These are phyloP conservation scores for Takakia lepidozioides DNA, from an alignment of 225 moss, liverwort and hornwort genomes.

Conservation along the genomic window DNA sequence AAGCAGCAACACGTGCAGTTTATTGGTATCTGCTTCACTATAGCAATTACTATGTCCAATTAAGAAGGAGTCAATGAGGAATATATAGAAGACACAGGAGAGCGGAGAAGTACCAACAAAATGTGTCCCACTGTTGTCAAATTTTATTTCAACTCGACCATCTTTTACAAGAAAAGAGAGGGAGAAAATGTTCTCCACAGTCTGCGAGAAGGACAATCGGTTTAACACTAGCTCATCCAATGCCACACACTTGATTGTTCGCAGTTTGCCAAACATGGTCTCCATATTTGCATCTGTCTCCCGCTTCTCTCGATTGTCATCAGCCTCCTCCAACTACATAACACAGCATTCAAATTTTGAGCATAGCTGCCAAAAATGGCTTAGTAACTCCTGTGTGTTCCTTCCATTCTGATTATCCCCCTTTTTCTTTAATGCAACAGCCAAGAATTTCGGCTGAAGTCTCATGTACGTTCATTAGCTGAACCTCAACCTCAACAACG, in stretches of 20 bases:
- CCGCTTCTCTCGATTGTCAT: constrained; percentile 20
- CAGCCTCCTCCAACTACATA: constrained; percentile 45
- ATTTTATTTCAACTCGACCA: constrained; percentile 53
- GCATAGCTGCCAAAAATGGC: too few relatives aligned
- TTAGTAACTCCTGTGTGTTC: too few relatives aligned
- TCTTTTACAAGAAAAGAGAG: constrained; percentile 84
- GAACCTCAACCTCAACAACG: too few relatives aligned
- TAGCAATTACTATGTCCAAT: background rate
- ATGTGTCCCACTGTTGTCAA: constrained; percentile 30
- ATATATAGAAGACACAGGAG: background rate
- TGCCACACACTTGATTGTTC: constrained; percentile 13
- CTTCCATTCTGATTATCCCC: too few relatives aligned
- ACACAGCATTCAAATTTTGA: too few relatives aligned
- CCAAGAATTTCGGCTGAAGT: too few relatives aligned
- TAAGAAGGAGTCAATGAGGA: background rate
- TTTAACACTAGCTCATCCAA: constrained; percentile 59
- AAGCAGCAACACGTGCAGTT: constrained; percentile 1
- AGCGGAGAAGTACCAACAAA: constrained; percentile 26
- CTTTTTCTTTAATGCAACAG: too few relatives aligned
- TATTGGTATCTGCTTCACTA: too few relatives aligned
- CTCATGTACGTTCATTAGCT: too few relatives aligned
- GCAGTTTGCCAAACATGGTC: constrained; percentile 57
- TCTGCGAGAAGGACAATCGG: constrained; percentile 61
- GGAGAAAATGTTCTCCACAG: constrained; percentile 80
- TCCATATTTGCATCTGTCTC: constrained; percentile 78